Conservation (phyloP, 2,329 filamentous ascomycete species). For the Trichoderma gracile region DNA sequence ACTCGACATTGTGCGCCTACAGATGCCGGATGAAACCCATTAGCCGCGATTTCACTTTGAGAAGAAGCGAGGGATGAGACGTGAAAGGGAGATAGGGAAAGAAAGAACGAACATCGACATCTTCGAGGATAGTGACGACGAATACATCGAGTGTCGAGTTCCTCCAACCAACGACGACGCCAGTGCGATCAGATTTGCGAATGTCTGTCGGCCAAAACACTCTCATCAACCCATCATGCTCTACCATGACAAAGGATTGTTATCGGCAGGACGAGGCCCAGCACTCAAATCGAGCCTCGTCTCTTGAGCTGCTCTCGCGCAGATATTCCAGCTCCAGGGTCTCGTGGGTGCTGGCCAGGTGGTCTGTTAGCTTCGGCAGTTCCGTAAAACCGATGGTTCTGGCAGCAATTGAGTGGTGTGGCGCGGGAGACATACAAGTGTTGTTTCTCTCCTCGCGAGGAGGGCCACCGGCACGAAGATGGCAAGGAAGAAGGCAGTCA, state of each 20-base stretch:
- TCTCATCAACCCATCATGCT: conserved; percentile 88
- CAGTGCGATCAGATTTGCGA: conserved; percentile 67
- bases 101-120: conserved; percentile 71
- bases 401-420: not conserved
- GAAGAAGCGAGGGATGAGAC: not conserved
- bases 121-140: conserved; percentile 84
- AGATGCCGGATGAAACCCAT: conserved; percentile 1
- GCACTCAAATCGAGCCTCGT: conserved; percentile 82
- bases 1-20: conserved; percentile 77
- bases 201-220: conserved; percentile 97
- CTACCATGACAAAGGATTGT: conserved; percentile 59
- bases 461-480: conserved; percentile 82
- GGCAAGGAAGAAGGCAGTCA: conserved; percentile 82
- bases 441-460: conserved; percentile 76
- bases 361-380: not conserved
- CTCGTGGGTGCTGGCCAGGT: conserved; percentile 73
- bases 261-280: conserved; percentile 30
- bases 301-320: conserved; percentile 93
- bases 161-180: conserved; percentile 91
- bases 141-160: conserved; percentile 91
- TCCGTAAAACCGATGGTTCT: not conserved
- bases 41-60: not conserved
- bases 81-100: not conserved
- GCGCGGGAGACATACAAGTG: conserved; percentile 62
- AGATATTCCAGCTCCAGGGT: conserved; percentile 77